These are phyloP conservation scores for Penicillium taxi DNA, from an alignment of 495 filamentous ascomycete genomes.

Conservation along the genomic window DNA sequence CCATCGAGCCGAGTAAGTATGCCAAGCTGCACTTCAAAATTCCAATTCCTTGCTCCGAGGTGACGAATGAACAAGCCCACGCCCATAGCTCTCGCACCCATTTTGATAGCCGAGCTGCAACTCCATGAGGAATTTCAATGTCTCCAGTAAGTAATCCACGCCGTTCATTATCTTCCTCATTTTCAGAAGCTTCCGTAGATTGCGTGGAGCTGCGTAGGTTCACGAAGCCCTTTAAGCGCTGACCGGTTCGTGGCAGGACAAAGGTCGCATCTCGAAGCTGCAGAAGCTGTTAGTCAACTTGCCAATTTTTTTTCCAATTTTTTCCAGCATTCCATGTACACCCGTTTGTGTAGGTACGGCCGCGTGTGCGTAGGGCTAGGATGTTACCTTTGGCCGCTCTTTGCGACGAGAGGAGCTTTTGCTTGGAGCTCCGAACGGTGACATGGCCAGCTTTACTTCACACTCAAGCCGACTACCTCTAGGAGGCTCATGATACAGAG, in stretches of 20 bases:
- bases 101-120: conserved; percentile 8
- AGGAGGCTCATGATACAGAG: conserved; percentile 8
- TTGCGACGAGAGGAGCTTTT: conserved; percentile 35
- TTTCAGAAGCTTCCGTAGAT: conserved; percentile 5
- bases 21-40: conserved; percentile 91
- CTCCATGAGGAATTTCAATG: conserved; percentile 9
- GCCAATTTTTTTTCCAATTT: too few relatives aligned
- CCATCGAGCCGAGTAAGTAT: conserved; percentile 81
- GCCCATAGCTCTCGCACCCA: conserved; percentile 10
- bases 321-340: too few relatives aligned
- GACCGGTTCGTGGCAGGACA: conserved; percentile 44
- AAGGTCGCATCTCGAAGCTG: conserved; percentile 49
- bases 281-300: conserved; percentile 6
- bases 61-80: conserved; percentile 30
- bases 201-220: conserved; percentile 32
- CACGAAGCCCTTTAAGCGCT: conserved; percentile 44
- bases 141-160: conserved; percentile 34
- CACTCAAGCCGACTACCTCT: too few relatives aligned
- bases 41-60: conserved; percentile 56
- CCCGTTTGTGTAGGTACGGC: too few relatives aligned
- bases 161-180: conserved; percentile 27
- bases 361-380: conserved; percentile 1
- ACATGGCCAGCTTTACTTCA: conserved; percentile 20
- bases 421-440: conserved; percentile 26
- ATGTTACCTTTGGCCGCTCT: conserved; percentile 34